Conservation (phyloP, 23 red algal species). For the Cyanidioschyzon merolae region DNA sequence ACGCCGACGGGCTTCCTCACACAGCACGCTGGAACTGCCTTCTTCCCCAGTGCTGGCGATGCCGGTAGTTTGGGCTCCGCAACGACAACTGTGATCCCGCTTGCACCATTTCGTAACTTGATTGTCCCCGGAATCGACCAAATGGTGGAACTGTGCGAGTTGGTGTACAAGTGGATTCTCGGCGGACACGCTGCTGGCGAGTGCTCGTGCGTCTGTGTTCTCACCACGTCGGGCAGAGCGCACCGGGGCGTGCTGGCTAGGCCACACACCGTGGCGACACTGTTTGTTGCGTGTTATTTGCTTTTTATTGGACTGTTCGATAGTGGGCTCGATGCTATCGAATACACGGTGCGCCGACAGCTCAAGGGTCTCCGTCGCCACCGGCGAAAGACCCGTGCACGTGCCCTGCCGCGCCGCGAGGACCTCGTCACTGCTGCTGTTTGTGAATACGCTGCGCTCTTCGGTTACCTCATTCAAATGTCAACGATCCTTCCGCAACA, state of each 20-base stretch:
- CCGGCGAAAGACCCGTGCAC: background rate
- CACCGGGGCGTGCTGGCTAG: background rate
- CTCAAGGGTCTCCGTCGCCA: background rate
- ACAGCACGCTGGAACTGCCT: background rate
- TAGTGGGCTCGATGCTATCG: background rate
- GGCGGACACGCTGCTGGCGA: background rate
- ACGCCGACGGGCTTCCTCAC: background rate
- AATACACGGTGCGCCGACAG: background rate
- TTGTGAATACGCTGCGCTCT: slow-evolving; percentile 11
- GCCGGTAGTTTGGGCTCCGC: background rate
- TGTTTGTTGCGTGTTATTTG: slow-evolving; percentile 12
- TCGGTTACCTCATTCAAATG: background rate
- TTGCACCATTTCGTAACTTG: slow-evolving; percentile 6
- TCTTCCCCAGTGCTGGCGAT: background rate
- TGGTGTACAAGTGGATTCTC: slow-evolving; percentile 15
- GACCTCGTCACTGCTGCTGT: slow-evolving; percentile 9
- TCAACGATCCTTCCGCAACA: background rate
- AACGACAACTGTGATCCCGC: background rate
- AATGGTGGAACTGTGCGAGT: slow-evolving; percentile 12
- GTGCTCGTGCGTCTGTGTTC: slow-evolving; percentile 7
- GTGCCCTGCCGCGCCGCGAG: background rate
- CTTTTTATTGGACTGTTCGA: background rate
- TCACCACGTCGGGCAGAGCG: background rate
- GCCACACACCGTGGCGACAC: slow-evolving; percentile 1
- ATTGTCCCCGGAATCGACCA: background rate